phyloP scores from a whole-genome alignment of 495 filamentous ascomycete species.

The Podospora tetraspora region DNA sequence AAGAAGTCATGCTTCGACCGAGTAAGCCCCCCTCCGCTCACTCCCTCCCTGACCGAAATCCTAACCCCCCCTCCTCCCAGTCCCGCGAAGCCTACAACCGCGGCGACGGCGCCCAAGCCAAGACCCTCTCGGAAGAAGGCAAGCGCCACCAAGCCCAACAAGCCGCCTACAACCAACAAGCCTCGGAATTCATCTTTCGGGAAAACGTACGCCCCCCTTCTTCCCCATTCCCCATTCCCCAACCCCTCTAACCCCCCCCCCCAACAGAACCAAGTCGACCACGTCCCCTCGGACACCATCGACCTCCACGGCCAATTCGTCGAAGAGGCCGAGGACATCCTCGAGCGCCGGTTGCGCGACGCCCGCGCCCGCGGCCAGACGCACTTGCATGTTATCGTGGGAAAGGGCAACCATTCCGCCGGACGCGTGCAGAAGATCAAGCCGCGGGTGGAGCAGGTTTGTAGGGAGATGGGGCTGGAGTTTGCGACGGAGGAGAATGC shows the following conservation, averaged over 20 bases:
- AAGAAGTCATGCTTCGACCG: conserved; percentile 67
- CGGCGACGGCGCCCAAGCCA: conserved; percentile 74
- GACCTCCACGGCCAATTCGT: conserved; percentile 93
- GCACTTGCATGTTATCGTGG: conserved; percentile 75
- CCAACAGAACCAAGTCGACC: conserved; percentile 58
- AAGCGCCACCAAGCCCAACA: conserved; percentile 74
- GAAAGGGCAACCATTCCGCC: conserved; percentile 82
- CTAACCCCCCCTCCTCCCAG: conserved; percentile 30
- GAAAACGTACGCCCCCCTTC: conserved; percentile 50
- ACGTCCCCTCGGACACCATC: conserved; percentile 74
- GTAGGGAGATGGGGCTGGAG: conserved; percentile 71
- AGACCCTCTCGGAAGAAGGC: conserved; percentile 74
- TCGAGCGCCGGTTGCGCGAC: conserved; percentile 74
- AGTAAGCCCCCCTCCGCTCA: conserved; percentile 35
- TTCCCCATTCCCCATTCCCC: too few relatives aligned
- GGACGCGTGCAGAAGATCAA: conserved; percentile 84
- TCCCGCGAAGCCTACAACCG: conserved; percentile 72
- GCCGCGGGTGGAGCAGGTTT: conserved; percentile 81
- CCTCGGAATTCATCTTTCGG: conserved; percentile 88
- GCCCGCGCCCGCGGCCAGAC: conserved; percentile 64
- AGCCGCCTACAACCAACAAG: conserved; percentile 80
- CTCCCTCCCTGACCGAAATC: conserved; percentile 6
- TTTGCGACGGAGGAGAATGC: conserved; percentile 82
- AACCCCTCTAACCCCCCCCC: background rate
- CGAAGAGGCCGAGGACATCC: conserved; percentile 85